Percentiles rank a stretch among this genome's conserved stretches.
Conservation (phyloP, 495 filamentous ascomycete species). For the Neurospora sp. region DNA sequence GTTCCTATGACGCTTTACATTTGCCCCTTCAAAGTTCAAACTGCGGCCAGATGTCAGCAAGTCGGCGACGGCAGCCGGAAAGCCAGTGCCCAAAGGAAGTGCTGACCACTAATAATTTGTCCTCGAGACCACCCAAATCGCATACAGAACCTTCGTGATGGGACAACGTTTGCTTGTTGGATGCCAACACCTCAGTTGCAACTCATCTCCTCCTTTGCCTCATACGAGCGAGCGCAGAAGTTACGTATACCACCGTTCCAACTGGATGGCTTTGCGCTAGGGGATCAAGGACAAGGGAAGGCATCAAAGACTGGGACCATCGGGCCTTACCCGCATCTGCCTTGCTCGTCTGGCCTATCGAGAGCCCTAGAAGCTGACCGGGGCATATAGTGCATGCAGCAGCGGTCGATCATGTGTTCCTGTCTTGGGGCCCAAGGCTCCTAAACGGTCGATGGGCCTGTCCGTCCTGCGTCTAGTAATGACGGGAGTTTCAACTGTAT, state of each 20-base stretch:
- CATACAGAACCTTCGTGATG: not conserved
- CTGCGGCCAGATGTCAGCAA: not conserved
- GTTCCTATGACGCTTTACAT: not conserved
- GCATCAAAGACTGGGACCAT: not conserved
- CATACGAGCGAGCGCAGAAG: not conserved
- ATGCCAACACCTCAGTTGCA: not conserved
- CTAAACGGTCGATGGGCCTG: not conserved
- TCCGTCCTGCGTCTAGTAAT: not conserved
- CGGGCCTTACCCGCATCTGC: not conserved
- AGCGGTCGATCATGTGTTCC: slow-evolving; percentile 22
- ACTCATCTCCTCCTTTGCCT: not conserved
- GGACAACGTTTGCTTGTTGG: not conserved
- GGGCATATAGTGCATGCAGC: slow-evolving; percentile 14
- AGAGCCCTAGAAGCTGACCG: not conserved
- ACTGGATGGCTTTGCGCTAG: not conserved
- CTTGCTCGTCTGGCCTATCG: not conserved
- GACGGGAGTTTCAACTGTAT: not conserved
- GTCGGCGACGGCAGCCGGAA: not conserved
- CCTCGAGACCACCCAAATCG: not conserved
- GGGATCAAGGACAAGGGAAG: not conserved
- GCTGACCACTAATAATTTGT: not conserved
- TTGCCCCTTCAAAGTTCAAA: not conserved
- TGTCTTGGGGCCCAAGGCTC: not conserved
- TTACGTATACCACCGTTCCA: not conserved
- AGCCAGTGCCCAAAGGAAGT: not conserved